Percentiles rank a stretch among this genome's conserved stretches.
phyloP scores from a whole-genome alignment of 192 early-diverging fungal genomes.

The Anaeromyces robustus region DNA sequence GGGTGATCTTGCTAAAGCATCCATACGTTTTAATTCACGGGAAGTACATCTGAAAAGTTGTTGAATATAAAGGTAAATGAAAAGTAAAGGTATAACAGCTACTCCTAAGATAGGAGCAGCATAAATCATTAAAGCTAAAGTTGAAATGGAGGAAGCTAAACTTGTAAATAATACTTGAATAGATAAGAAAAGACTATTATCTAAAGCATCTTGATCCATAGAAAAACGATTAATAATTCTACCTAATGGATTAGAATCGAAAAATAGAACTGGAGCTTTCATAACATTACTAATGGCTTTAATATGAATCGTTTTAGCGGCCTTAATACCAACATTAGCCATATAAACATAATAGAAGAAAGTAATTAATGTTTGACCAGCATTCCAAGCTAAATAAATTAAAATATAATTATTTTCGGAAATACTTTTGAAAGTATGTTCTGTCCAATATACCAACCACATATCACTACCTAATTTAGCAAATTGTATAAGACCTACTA shows the following conservation, averaged over 20 bases:
- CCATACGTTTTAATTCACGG: slow-evolving; percentile 25
- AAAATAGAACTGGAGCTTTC: slow-evolving; percentile 63
- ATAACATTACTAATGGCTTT: slow-evolving; percentile 48
- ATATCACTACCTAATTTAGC: slow-evolving; percentile 30
- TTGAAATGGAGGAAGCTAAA: slow-evolving; percentile 30
- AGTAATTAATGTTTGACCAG: slow-evolving; percentile 36
- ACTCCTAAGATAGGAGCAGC: slow-evolving; percentile 30
- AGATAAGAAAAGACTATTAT: slow-evolving; percentile 44
- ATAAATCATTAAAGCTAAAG: slow-evolving; percentile 26
- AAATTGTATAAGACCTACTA: slow-evolving; percentile 35
- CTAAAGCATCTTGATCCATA: slow-evolving; percentile 61
- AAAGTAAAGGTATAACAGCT: slow-evolving; percentile 23
- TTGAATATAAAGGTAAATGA: slow-evolving; percentile 21
- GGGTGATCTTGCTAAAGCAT: slow-evolving; percentile 13
- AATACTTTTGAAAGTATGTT: slow-evolving; percentile 10
- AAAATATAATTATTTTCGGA: slow-evolving; percentile 30
- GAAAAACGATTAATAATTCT: slow-evolving; percentile 79
- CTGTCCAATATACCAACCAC: slow-evolving; percentile 52
- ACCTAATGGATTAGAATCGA: slow-evolving; percentile 81
- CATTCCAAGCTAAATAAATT: slow-evolving; percentile 46
- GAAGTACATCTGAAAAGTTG: slow-evolving; percentile 42
- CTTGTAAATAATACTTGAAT: slow-evolving; percentile 52
- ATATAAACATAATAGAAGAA: slow-evolving; percentile 42
- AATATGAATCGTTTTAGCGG: slow-evolving; percentile 51
- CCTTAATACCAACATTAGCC: slow-evolving; percentile 34